Evolutionary conservation across 306 rosid species (phyloP).

Genomic region (Adenanthera pavonina): DNA sequence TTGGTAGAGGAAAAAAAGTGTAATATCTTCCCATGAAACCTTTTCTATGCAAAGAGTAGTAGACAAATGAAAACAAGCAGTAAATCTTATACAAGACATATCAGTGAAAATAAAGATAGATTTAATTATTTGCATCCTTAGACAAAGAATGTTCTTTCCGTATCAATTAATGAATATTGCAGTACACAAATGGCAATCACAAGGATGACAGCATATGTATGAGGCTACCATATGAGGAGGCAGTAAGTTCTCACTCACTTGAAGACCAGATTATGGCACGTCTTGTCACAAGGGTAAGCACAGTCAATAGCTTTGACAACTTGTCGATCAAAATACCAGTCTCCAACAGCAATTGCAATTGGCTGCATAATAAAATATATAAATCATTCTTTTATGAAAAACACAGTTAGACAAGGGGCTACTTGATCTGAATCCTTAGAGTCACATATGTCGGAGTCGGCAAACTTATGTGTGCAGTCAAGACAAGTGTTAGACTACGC

Average conservation of each 20-base stretch:
- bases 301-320: constrained; percentile 77
- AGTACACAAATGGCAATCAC: constrained; percentile 38
- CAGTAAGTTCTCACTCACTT: constrained; percentile 64
- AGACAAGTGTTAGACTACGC: not conserved
- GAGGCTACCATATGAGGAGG: constrained; percentile 26
- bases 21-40: constrained; percentile 9
- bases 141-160: constrained; percentile 19
- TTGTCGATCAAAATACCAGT: constrained; percentile 80
- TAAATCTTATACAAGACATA: constrained; percentile 12
- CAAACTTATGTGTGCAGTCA: not conserved
- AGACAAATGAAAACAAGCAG: constrained; percentile 14
- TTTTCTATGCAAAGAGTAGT: not conserved
- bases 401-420: not conserved
- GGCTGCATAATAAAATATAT: constrained; percentile 55
- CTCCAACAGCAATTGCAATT: constrained; percentile 81
- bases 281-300: constrained; percentile 86
- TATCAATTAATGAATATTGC: constrained; percentile 38
- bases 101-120: constrained; percentile 25
- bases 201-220: constrained; percentile 6
- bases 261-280: constrained; percentile 81
- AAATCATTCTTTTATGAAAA: constrained; percentile 18
- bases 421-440: constrained; percentile 8
- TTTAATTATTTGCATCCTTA: constrained; percentile 28
- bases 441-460: constrained; percentile 13
- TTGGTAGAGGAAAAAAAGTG: not conserved